Evolutionary conservation across 805 yeast species (phyloP).

Genomic region (Ogataea ramenticola): DNA sequence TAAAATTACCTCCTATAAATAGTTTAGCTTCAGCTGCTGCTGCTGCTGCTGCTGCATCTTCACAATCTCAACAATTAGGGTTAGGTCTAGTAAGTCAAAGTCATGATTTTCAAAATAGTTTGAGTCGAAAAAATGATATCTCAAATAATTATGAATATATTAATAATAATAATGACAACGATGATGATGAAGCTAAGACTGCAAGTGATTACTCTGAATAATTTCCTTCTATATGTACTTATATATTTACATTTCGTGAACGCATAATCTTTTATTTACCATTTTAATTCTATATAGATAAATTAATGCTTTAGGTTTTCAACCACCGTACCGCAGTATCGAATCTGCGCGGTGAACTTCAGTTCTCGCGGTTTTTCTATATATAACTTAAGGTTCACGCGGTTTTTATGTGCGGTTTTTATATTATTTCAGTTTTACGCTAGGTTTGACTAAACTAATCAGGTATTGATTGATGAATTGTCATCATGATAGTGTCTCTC

Average conservation of each 20-base stretch:
- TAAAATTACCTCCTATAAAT: neutral
- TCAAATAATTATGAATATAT: neutral
- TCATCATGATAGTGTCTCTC: no score
- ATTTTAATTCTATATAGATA: no score
- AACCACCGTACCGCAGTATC: no score
- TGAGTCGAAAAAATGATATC: neutral
- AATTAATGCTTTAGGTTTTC: no score
- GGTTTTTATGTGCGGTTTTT: no score
- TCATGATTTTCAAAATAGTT: neutral
- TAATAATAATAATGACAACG: neutral
- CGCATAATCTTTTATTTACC: no score
- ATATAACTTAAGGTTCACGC: no score
- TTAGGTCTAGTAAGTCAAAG: neutral
- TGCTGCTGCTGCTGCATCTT: neutral
- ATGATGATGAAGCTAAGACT: constrained; percentile 19
- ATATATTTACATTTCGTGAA: neutral
- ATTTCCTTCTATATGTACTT: neutral
- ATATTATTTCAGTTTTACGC: no score
- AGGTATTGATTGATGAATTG: no score
- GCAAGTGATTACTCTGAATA: constrained; percentile 19
- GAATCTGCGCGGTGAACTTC: no score
- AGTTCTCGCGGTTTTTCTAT: no score
- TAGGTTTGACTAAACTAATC: no score
- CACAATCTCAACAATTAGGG: neutral
- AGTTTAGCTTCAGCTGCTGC: neutral